Base-by-base conservation (phyloP, 768 basidiomycete species). In the Leucocoprinus sp. region DNA sequence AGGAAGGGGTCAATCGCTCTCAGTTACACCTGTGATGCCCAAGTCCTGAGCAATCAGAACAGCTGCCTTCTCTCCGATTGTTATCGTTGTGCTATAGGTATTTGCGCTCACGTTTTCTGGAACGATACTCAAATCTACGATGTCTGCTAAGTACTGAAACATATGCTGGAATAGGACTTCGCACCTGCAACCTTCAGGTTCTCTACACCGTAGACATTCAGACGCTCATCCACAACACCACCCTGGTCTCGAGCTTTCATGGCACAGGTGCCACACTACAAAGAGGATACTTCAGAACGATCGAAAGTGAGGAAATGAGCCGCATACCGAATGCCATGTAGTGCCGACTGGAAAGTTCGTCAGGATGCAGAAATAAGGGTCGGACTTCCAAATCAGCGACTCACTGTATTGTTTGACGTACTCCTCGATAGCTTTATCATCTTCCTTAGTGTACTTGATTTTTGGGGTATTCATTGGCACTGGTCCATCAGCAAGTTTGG, bases 31-130 rank as follows among this genome's bases (percentile, higher is more conserved):
- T 26, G 52, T 55, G 21, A 60, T 55, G 6, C 58, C 57, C 28
- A 71, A 48, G n/a, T 81, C 81, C 44, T 79, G 66, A 2, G 72
- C 74, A 37, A 83, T 78, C 31, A 82, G 69, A 5, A 69, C 52
- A 0, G 79, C 76, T 0, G 78, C 78, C 58, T 82, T 82, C 59
- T 82, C 80, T 3, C 78, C 80, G 29, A 83, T 65, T 0, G 64
- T 65, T 9, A 72, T 54, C 4, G 67, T 66, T 0, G 68, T 68
- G 43, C 62, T 68, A 43, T 68, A 70, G 0, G 67, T 70, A 42
- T 72, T 71, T 1, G 66, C 63, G 8, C 60, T 62, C 9, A 70
- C 66, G 45, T 70, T 70, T 12, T 44, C 58, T 4, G 70, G 69
- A 11, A 60, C 48, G 26, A 71, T 68, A 45, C 67, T 68, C 40